Evolutionary conservation across 352 stramenopile species (phyloP), one percentile per base, ranked within the genome.

Genomic region (Phytophthora sp.): DNA sequence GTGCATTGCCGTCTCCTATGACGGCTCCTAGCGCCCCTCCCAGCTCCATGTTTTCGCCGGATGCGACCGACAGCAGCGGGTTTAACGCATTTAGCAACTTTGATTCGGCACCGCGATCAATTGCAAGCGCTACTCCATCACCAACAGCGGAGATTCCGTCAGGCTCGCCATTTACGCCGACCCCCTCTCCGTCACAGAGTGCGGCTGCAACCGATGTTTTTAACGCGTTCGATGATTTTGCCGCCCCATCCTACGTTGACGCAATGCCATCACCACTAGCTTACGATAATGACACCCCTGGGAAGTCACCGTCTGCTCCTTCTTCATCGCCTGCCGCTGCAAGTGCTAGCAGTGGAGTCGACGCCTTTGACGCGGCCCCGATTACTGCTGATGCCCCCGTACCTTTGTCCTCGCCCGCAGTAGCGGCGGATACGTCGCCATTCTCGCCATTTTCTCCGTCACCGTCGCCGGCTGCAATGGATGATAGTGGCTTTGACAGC

Each of bases 41-140:
- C n/a, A 49, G 68, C 13, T 71, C 61, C 4, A 47, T 66, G 5
- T 76, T 73, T 55, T 73, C 71, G 13, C 44, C 57, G n/a, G 63
- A 61, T 64, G 53, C 54, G 33, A 76, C 71, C 5, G 67, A 76
- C 26, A 74, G 49, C 44, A 79, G 71, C 30, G 71, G 63, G 8
- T 76, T 79, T 35, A 67, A 76, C 45, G 63, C 68, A 24, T 76
- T 74, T 39, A 74, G 63, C 46, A 79, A 76, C 38, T 72, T 76
- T 26, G 71, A 76, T 57, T 73, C 67, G 8, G 66, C 57, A 18
- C 66, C 71, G 27, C 65, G 56, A 42, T 77, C 69, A 0, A 58
- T 65, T 55, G 33, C 54, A 35, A 77, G 65, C 26, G 52, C 41
- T 30, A 61, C 44, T 24, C 54, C 51, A 13, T 67, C 60, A 15